Evolutionary conservation across 805 yeast genomes (phyloP), one percentile per base, ranked within the genome.

Genomic region (Yarrowia sp.): DNA sequence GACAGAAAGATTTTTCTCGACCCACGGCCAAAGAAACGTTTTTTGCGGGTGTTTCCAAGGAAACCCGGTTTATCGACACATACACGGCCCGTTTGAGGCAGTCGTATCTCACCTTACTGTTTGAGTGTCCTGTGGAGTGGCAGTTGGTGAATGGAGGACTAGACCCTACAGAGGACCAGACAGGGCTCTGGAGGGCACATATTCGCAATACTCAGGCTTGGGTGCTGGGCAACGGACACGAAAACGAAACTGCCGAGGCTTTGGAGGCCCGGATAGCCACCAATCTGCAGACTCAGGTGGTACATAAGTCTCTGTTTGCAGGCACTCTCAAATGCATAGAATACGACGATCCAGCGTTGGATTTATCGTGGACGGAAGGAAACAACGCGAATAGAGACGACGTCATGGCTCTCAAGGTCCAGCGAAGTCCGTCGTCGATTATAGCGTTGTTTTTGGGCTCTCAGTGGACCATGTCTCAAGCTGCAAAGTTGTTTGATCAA

Each of bases 281-380:
- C 12, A 54, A 54, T n/a, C 17, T 12, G 11, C 17, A 11, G 32
- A 22, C 61, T 3, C 63, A 58, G 41, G 63, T 58, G 22, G 17
- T 58, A 7, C 63, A 58, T 30, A 41, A 41, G 51, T 16, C 38
- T 10, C 33, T 58, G 24, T 58, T 58, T 33, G 49, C 63, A 2
- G 63, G 63, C 24, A 58, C 63, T 14, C 63, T 58, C 32, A 58
- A 58, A 58, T 41, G 63, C 51, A 41, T 58, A 14, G 63, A 58
- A 21, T 32, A 19, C 41, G 63, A 41, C 30, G 63, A 58, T 58
- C 63, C 63, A 1, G 63, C 51, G 16, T 41, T 41, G 21, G 26
- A 16, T 8, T 1, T 5, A 16, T 7, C 51, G 17, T 58, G 63
- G 63, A 21, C 21, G 12, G 32, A 16, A 6, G 63, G 63, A 12